phyloP scores from a whole-genome alignment of 139 green algal species.

The Tetradesmus obliquus region DNA sequence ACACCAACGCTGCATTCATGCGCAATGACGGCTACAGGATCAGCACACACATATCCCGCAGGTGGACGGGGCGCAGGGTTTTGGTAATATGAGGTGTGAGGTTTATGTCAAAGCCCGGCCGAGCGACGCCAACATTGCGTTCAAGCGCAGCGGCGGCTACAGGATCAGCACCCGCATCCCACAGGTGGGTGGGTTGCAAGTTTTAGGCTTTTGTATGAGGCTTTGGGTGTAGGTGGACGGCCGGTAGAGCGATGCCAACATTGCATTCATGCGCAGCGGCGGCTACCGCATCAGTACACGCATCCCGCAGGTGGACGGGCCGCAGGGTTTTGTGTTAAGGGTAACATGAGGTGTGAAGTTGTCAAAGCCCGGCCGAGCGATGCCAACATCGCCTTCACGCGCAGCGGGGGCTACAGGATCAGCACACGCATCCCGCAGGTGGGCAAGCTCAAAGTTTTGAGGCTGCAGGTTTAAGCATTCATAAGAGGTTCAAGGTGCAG shows the following conservation, averaged over 20 bases:
- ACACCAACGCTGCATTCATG: not conserved
- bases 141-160: conserved; percentile 93
- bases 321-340: not conserved
- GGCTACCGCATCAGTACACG: conserved; percentile 81
- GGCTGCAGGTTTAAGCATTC: too few relatives aligned
- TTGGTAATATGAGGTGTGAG: too few relatives aligned
- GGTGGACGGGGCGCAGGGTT: not conserved
- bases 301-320: conserved; percentile 55
- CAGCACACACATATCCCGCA: not conserved
- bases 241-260: conserved; percentile 76
- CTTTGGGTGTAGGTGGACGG: too few relatives aligned
- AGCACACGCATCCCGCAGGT: conserved; percentile 62
- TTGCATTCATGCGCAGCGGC: conserved; percentile 92
- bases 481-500: too few relatives aligned
- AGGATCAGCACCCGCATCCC: conserved; percentile 63
- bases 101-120: too few relatives aligned
- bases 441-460: too few relatives aligned
- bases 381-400: conserved; percentile 93
- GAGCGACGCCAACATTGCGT: conserved; percentile 88
- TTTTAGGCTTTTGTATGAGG: too few relatives aligned
- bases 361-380: conserved; percentile 51
- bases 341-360: too few relatives aligned
- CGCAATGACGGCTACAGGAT: not conserved
- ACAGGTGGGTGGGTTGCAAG: conserved; percentile 42
- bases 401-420: conserved; percentile 87